phyloP scores from a whole-genome alignment of 768 basidiomycete species.

The Candolleomyces efflorescens region DNA sequence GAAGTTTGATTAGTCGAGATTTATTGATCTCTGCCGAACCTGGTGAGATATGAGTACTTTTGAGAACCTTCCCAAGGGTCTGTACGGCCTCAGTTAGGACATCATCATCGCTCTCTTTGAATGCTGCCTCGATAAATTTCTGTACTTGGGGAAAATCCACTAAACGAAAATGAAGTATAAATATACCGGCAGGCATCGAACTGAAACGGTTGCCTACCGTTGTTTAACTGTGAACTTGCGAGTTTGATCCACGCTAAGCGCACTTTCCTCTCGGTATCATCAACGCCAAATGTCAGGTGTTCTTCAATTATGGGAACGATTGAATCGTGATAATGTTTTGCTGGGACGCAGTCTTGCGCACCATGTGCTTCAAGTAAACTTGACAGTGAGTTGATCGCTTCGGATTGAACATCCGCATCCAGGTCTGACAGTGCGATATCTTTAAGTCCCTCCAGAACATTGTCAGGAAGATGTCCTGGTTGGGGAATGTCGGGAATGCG shows the following conservation, averaged over 20 bases:
- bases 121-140: background rate
- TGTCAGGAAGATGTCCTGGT: background rate
- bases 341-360: background rate
- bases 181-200: background rate
- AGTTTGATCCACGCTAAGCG: background rate
- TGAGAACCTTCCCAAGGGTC: too few species aligned
- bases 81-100: too few species aligned
- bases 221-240: background rate
- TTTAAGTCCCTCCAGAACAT: background rate
- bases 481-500: background rate
- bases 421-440: background rate
- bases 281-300: background rate
- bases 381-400: background rate
- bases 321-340: background rate
- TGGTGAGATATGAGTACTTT: too few species aligned
- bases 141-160: background rate
- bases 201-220: background rate
- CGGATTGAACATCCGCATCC: background rate
- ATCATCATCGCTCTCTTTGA: too few species aligned
- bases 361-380: background rate
- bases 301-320: background rate
- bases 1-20: too few species aligned
- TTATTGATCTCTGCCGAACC: too few species aligned
- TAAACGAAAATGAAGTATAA: background rate
- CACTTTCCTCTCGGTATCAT: background rate